Evolutionary conservation across 164 flowering plant species (phyloP), one percentile per base, ranked within the genome.

Genomic region (Saururus chinensis): DNA sequence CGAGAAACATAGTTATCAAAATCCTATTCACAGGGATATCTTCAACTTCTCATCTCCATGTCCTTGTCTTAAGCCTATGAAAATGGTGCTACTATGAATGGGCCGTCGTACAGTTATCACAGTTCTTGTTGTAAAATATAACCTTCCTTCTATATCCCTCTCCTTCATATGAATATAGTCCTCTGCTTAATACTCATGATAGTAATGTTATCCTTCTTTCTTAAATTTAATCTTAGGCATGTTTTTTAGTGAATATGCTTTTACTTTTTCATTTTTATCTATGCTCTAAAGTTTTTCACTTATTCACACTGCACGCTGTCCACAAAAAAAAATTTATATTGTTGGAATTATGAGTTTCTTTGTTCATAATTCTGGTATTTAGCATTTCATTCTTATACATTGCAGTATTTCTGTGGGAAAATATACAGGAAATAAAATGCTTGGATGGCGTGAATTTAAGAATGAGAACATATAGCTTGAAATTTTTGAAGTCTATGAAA

Each of bases 361-460:
- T 57, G 19, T 9, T 13, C 60, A 40, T 0, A 4, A 19, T 65
- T 6, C 30, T 51, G 42, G 16, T 23, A 37, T 24, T 19, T 53
- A 4, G 19, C 16, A 52, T 51, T 66, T 40, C 53, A 10, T 37
- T 57, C 22, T 19, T 53, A 40, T 35, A 16, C n/a, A 21, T 17
- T 75, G 75, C 81, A 93, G 99, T 59, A 25, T 10, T 24, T 76
- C 97, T 37, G 92, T 68, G 42, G 65, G 77, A 63, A 82, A 81
- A 74, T 57, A 78, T 72, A 81, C 95, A 25, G 74, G 63, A 45
- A 93, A 88, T 61, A 77, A 69, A 73, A 93, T 93, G 99, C 86
- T 93, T 49, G 99, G 99, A 53, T 82, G 95, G 95, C 89, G 99
- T 17, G 75, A 76, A 68, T 26, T 81, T 26, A 60, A 70, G 40